Evolutionary conservation across 768 basidiomycete species (phyloP), one percentile per base, ranked within the genome.

Genomic region (Suillus paluster): DNA sequence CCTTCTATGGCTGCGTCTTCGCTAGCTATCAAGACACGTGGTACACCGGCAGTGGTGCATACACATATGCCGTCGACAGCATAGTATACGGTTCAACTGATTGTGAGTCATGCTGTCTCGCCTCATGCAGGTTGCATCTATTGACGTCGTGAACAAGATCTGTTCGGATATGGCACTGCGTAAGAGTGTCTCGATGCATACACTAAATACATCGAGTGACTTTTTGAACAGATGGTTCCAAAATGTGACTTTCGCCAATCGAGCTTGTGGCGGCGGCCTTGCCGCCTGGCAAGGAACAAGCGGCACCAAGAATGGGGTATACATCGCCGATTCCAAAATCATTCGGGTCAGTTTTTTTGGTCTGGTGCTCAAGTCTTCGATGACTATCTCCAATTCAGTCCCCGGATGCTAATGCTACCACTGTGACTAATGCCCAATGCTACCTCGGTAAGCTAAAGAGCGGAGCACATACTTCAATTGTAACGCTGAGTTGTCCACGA

Each of bases 21-120:
- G 78, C 84, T 1, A 85, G 85, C 66, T 89, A 78, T 63, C 87
- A 89, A 69, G 87, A 87, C 67, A 89, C 88, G 0, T 86, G 85
- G 83, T 88, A 85, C 66, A 84, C 86, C 0, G 88, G 88, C 0
- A 74, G 78, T 2, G 86, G 81, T 53, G 83, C 78, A 5, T 84
- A 80, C 70, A 86, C 86, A 0, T 88, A 85, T 69, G 84, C 83
- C 11, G 79, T 83, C 6, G 87, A 88, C 56, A 86, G 86, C 61
- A 81, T 84, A 17, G 80, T 90, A 27, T 87, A 80, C 60, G 88
- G 89, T 5, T 78, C 84, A 67, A 87, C 84, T 0, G 88, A 90
- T 66, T 90, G 87, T 86, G 63, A 65, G 82, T 72, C 50, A 62
- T 55, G 2, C 11, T 55, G 5, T 39, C 19, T 39, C 25, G n/a